These are phyloP conservation scores for Hydrangea macrophylla DNA, from an alignment of 148 eudicot species.

Conservation along the genomic window DNA sequence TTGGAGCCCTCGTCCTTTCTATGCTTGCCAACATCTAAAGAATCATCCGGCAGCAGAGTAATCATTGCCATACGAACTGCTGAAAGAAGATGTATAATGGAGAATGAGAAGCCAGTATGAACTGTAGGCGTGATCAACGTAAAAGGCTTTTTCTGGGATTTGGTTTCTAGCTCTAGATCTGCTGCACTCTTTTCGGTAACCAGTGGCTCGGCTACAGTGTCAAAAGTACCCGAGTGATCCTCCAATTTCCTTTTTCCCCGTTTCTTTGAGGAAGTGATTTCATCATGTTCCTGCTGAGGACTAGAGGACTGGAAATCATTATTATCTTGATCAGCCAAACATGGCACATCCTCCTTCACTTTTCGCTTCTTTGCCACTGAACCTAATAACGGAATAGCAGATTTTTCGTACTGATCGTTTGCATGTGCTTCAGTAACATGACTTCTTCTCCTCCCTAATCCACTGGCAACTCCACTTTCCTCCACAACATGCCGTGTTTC, in stretches of 20 bases:
- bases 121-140: conserved; percentile 68
- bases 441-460: conserved; percentile 33
- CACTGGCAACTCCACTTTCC: conserved; percentile 22
- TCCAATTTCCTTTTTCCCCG: conserved; percentile 59
- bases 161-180: conserved; percentile 57
- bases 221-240: conserved; percentile 36
- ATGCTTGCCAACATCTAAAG: conserved; percentile 36
- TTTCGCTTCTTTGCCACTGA: conserved; percentile 53
- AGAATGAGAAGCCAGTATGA: conserved; percentile 83
- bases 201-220: conserved; percentile 41
- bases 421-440: conserved; percentile 23
- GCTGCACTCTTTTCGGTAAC: conserved; percentile 40
- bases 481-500: conserved; percentile 18
- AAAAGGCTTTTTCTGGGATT: conserved; percentile 61
- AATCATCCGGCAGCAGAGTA: conserved; percentile 55
- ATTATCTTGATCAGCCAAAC: conserved; percentile 37
- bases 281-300: conserved; percentile 37
- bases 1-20: conserved; percentile 30
- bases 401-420: conserved; percentile 29
- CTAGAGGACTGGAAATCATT: conserved; percentile 32
- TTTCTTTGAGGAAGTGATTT: conserved; percentile 37
- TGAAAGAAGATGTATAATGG: conserved; percentile 84
- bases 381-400: conserved; percentile 41
- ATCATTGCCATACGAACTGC: conserved; percentile 83
- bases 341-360: conserved; percentile 31